A percentile compares a stretch with the other conserved stretches of the same genome.
Evolutionary conservation across 140 eudicot species (phyloP).

Genomic region (Cichorium intybus): DNA sequence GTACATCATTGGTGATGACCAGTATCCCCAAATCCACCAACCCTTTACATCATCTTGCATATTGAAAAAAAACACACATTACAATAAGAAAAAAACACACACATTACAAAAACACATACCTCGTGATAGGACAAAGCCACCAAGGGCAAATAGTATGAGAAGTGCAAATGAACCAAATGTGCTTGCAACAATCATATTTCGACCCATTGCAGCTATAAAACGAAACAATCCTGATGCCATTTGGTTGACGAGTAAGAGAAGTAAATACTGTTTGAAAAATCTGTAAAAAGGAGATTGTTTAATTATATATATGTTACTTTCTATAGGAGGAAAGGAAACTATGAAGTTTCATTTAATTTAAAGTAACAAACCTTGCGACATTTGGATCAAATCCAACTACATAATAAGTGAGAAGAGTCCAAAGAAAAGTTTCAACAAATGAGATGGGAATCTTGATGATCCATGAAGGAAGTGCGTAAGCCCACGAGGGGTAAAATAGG

Average conservation of each 20-base stretch:
- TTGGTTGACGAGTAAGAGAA: neutral
- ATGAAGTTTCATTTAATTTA: neutral
- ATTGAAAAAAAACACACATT: neutral
- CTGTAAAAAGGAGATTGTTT: neutral
- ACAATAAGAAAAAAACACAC: neutral
- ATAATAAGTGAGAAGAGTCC: neutral
- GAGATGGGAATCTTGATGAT: neutral
- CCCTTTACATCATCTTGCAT: constrained; percentile 36
- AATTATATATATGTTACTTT: neutral
- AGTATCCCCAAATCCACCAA: constrained; percentile 74
- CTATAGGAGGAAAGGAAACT: neutral
- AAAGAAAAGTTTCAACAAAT: neutral
- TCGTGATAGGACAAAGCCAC: neutral
- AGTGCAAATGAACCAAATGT: neutral
- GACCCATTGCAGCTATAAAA: neutral
- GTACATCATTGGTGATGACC: constrained; percentile 55
- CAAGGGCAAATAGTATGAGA: neutral
- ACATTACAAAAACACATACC: neutral
- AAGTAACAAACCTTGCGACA: neutral
- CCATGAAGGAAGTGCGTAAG: constrained; percentile 27
- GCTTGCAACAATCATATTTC: neutral
- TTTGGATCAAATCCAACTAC: neutral
- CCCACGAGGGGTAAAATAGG: constrained; percentile 38
- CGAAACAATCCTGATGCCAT: neutral
- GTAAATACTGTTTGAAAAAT: neutral